phyloP scores from a whole-genome alignment of 2,329 filamentous ascomycete genomes.

The Ustulina deusta region DNA sequence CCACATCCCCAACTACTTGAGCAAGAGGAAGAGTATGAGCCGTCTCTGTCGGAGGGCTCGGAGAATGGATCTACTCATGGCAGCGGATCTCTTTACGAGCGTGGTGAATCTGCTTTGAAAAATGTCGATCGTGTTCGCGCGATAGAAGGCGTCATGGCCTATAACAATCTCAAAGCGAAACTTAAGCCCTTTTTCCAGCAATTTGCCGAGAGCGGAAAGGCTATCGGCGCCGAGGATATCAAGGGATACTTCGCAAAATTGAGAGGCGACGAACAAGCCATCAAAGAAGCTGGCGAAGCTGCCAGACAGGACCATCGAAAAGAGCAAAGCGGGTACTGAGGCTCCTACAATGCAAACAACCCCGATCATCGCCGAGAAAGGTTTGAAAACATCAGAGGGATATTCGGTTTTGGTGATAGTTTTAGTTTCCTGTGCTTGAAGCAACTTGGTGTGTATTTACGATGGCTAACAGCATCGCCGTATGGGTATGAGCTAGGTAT shows the following conservation, averaged over 20 bases:
- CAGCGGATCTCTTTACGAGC: constrained; percentile 86
- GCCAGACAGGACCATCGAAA: constrained; percentile 59
- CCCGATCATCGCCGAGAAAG: neutral
- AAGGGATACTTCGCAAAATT: constrained; percentile 96
- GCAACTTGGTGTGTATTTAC: constrained; percentile 1
- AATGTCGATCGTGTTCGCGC: constrained; percentile 93
- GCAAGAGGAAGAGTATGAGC: constrained; percentile 94
- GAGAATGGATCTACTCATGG: constrained; percentile 71
- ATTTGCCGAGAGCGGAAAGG: constrained; percentile 89
- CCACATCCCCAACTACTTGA: constrained; percentile 85
- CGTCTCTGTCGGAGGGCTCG: constrained; percentile 78
- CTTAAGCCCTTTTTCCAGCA: constrained; percentile 95
- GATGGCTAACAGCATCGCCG: constrained; percentile 6
- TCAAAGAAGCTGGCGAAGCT: constrained; percentile 70
- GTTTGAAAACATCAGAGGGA: neutral
- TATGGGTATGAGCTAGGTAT: constrained; percentile 26
- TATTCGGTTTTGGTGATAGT: neutral
- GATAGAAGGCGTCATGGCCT: constrained; percentile 97
- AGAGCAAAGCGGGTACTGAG: constrained; percentile 67
- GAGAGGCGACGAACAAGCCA: constrained; percentile 84
- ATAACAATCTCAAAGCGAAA: constrained; percentile 95
- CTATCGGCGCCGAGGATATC: constrained; percentile 94
- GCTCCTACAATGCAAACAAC: neutral
- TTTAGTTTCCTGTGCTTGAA: neutral
- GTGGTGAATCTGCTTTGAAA: constrained; percentile 90